Evolutionary conservation across 31 red algal genomes (phyloP).

Genomic region (Porphyra umbilicalis): DNA sequence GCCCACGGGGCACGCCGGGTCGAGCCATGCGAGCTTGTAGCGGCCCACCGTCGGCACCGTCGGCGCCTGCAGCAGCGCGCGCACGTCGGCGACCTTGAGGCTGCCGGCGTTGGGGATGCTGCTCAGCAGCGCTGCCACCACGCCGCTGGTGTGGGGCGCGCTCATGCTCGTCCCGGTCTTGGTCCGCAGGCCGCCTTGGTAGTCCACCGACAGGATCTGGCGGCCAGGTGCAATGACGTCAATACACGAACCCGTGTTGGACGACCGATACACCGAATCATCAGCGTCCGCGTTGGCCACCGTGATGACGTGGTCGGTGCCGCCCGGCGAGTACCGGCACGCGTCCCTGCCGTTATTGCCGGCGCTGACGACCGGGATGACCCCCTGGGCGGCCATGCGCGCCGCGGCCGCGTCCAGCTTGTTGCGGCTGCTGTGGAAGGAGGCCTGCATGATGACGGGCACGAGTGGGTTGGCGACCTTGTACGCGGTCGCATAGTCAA

Average conservation of each 20-base stretch:
- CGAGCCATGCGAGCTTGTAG: too few species aligned
- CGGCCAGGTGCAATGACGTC: constrained; percentile 10
- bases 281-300: constrained; percentile 17
- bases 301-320: constrained; percentile 33
- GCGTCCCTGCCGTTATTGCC: constrained; percentile 46
- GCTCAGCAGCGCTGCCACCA: constrained; percentile 17
- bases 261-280: constrained; percentile 21
- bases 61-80: not conserved
- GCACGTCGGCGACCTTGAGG: not conserved
- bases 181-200: constrained; percentile 6
- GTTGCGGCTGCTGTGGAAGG: not conserved
- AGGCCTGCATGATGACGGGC: not conserved
- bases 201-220: not conserved
- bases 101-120: not conserved
- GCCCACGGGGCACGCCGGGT: too few species aligned
- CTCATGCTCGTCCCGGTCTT: constrained; percentile 33
- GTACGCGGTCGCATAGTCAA: not conserved
- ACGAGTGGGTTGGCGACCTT: not conserved
- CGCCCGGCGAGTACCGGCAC: constrained; percentile 41
- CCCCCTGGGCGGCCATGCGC: not conserved
- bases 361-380: constrained; percentile 40
- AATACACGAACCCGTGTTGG: constrained; percentile 17
- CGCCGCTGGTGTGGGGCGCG: constrained; percentile 36
- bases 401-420: constrained; percentile 24
- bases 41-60: too few species aligned